These are phyloP conservation scores for Ganoderma sinense DNA, from an alignment of 1,284 basidiomycete species.

Conservation along the genomic window DNA sequence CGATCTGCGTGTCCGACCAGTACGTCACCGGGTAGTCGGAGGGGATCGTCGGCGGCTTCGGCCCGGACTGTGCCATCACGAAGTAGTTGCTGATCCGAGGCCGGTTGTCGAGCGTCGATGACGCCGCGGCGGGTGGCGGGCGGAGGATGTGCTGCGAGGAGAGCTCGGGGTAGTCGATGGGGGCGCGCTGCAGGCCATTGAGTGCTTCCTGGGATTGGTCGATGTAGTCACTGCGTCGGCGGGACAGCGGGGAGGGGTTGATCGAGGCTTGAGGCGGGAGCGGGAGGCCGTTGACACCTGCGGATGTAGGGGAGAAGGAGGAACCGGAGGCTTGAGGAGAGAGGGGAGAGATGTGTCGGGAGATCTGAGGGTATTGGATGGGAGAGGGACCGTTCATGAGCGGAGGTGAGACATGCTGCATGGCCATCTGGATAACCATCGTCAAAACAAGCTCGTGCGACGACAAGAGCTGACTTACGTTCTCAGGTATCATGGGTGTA, in stretches of 20 bases:
- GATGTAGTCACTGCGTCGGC: conserved; percentile 80
- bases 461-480: conserved; percentile 41
- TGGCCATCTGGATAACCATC: conserved; percentile 31
- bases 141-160: conserved; percentile 68
- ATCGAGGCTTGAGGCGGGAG: conserved; percentile 84
- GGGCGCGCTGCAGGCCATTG: conserved; percentile 55
- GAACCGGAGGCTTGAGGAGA: conserved; percentile 45
- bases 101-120: conserved; percentile 69
- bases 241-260: conserved; percentile 72
- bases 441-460: conserved; percentile 8
- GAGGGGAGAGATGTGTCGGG: conserved; percentile 44
- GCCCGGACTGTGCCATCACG: conserved; percentile 39
- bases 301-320: conserved; percentile 41
- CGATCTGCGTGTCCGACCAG: conserved; percentile 83
- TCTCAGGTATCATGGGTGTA: conserved; percentile 51
- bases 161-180: conserved; percentile 86
- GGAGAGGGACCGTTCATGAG: conserved; percentile 41
- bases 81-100: conserved; percentile 49
- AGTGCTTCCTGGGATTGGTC: conserved; percentile 81
- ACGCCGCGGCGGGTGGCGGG: conserved; percentile 79
- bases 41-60: conserved; percentile 64
- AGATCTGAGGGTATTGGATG: conserved; percentile 56
- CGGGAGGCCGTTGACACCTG: conserved; percentile 48
- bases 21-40: conserved; percentile 81
- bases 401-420: conserved; percentile 43